A percentile compares a stretch with the other conserved stretches of the same genome.
Conservation (phyloP, 2,329 filamentous ascomycete genomes). For the Cytospora piceicola region DNA sequence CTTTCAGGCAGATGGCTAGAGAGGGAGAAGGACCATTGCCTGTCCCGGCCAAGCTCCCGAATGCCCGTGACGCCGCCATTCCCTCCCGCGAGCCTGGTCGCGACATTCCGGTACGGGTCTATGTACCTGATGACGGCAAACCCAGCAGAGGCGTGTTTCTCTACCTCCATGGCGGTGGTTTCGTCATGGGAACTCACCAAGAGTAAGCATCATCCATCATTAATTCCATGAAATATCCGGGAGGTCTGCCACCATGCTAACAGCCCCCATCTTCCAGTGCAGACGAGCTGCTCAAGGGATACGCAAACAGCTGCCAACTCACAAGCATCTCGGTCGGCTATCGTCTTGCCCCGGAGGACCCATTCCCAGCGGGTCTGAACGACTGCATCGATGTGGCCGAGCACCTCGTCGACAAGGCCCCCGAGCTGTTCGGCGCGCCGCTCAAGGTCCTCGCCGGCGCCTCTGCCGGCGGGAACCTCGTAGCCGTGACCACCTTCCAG, state of each 20-base stretch:
- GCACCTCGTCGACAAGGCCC: conserved; percentile 54
- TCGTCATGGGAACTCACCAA: conserved; percentile 39
- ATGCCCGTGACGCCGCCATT: conserved; percentile 51
- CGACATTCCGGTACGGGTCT: conserved; percentile 49
- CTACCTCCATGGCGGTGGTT: conserved; percentile 60
- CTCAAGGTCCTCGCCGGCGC: conserved; percentile 34
- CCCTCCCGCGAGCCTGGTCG: conserved; percentile 57
- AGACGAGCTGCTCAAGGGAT: conserved; percentile 48
- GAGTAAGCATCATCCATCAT: neutral
- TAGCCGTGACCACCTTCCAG: conserved; percentile 42
- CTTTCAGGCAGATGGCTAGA: conserved; percentile 58
- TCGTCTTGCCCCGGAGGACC: conserved; percentile 62
- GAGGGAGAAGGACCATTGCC: conserved; percentile 57
- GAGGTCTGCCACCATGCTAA: neutral
- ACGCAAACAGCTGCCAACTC: conserved; percentile 52
- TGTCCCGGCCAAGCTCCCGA: conserved; percentile 48
- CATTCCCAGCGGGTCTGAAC: conserved; percentile 57
- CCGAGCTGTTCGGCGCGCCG: conserved; percentile 47
- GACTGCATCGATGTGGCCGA: conserved; percentile 62
- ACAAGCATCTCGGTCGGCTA: conserved; percentile 61
- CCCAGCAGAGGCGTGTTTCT: conserved; percentile 48
- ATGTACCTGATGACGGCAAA: conserved; percentile 51
- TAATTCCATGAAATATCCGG: neutral
- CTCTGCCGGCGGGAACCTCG: neutral
- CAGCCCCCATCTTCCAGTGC: neutral